Conservation (phyloP, 2,329 filamentous ascomycete genomes). For the Botrytis sinoallii region DNA sequence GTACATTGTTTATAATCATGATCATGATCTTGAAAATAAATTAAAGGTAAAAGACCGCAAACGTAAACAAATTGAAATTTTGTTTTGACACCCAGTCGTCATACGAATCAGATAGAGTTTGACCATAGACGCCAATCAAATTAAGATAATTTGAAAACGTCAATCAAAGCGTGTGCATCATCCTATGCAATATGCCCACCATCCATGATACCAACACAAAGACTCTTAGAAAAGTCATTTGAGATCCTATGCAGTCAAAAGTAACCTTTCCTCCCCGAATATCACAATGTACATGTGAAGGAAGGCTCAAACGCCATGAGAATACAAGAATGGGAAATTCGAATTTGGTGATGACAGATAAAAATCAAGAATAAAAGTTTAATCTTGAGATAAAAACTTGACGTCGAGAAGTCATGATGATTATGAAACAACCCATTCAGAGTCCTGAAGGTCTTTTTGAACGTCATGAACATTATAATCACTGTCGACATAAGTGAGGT, state of each 20-base stretch:
- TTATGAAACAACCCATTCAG: conserved; percentile 38
- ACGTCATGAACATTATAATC: conserved; percentile 27
- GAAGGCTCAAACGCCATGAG: conserved; percentile 20
- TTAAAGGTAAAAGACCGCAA: conserved; percentile 5
- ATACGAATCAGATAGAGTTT: conserved; percentile 5
- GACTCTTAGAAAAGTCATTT: conserved; percentile 12
- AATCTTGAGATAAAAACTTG: conserved; percentile 10
- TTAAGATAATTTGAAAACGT: neutral
- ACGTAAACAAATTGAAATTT: neutral
- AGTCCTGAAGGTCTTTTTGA: conserved; percentile 28
- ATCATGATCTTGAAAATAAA: neutral
- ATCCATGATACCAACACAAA: conserved; percentile 19
- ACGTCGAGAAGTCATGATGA: neutral
- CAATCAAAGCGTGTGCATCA: conserved; percentile 8
- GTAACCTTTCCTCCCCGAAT: conserved; percentile 11
- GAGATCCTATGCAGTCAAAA: conserved; percentile 18
- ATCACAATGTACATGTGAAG: conserved; percentile 18
- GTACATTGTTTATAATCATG: conserved; percentile 8
- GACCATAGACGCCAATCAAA: conserved; percentile 16
- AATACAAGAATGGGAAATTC: conserved; percentile 15
- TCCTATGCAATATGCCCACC: conserved; percentile 20
- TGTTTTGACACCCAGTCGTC: neutral
- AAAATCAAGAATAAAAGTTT: conserved; percentile 3
- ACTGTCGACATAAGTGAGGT: conserved; percentile 24
- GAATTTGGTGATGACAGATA: neutral